Evolutionary conservation across 2,329 filamentous ascomycete genomes (phyloP).

Genomic region (Stagonosporopsis vannaccii): DNA sequence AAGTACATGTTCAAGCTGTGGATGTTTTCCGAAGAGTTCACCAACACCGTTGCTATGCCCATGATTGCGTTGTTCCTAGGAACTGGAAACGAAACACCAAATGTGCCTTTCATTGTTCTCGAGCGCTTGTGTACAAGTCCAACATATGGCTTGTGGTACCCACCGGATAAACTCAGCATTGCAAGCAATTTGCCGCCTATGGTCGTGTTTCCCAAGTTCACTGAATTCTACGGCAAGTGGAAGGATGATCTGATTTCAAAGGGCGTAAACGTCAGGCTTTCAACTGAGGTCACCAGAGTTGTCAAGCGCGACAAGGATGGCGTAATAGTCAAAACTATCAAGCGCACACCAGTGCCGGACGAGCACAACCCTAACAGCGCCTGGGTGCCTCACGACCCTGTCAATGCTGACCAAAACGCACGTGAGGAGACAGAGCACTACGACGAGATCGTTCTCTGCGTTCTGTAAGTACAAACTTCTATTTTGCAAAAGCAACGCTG

Average conservation of each 20-base stretch:
- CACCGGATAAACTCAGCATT: constrained; percentile 56
- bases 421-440: constrained; percentile 60
- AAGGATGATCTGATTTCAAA: constrained; percentile 57
- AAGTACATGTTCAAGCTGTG: constrained; percentile 72
- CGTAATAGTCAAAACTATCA: constrained; percentile 59
- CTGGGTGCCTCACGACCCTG: constrained; percentile 50
- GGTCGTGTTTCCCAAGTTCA: constrained; percentile 70
- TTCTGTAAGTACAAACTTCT: constrained; percentile 48
- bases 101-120: constrained; percentile 73
- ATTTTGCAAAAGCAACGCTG: background rate
- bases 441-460: constrained; percentile 72
- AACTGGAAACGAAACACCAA: constrained; percentile 76
- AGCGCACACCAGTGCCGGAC: constrained; percentile 53
- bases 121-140: constrained; percentile 60
- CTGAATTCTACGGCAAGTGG: constrained; percentile 68
- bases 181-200: constrained; percentile 61
- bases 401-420: constrained; percentile 51
- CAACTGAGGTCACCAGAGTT: constrained; percentile 63
- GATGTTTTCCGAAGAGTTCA: constrained; percentile 73
- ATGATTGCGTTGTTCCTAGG: constrained; percentile 77
- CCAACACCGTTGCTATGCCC: constrained; percentile 73
- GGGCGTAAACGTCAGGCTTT: constrained; percentile 64
- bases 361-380: constrained; percentile 56
- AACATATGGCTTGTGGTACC: constrained; percentile 67
- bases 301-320: constrained; percentile 60